Evolutionary conservation across 2,329 filamentous ascomycete genomes (phyloP), one percentile per base, ranked within the genome.

Genomic region (Aureobasidium subglaciale): DNA sequence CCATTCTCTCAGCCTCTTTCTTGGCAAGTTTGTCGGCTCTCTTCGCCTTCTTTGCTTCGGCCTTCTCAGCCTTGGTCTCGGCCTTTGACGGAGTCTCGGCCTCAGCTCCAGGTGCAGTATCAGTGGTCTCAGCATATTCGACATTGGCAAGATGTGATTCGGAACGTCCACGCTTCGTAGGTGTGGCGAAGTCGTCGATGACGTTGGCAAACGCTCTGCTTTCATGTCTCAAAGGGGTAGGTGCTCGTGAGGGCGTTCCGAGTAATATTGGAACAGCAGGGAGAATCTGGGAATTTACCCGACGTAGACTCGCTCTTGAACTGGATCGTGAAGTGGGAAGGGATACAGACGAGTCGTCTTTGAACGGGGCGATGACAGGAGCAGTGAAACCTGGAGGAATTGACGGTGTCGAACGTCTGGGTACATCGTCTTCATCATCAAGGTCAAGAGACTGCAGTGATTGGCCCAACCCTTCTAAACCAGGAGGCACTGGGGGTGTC

Each of bases 381-480:
- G 25, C 53, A 15, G 71, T 65, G 27, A 77, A 70, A 4, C 74
- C 74, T 16, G 75, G 75, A 11, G 75, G 75, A 25, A 77, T 68
- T 1, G 71, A 70, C 1, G 74, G 74, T 9, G 74, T 76, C 13
- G 72, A 65, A 22, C 71, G 69, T 32, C 72, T 52, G 8, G 45
- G 53, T 2, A 38, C 22, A n/a, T 57, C 56, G 5, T 46, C 68
- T 48, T 69, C 68, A 27, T 45, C 40, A n/a, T 46, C 41, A 22
- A 46, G 16, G 13, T 35, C 42, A 32, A 41, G 25, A 9, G 32
- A 20, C 18, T 29, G 27, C 34, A 56, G 18, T 11, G 48, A 56
- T 13, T 59, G 58, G 25, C 58, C 58, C 15, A 59, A 35, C 11
- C 56, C 60, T 58, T 69, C 67, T 54, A 70, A 20, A 15, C 52